These are phyloP conservation scores for Syncephalastrum contaminatum DNA, from an alignment of 371 early-diverging fungal species.

Conservation along the genomic window DNA sequence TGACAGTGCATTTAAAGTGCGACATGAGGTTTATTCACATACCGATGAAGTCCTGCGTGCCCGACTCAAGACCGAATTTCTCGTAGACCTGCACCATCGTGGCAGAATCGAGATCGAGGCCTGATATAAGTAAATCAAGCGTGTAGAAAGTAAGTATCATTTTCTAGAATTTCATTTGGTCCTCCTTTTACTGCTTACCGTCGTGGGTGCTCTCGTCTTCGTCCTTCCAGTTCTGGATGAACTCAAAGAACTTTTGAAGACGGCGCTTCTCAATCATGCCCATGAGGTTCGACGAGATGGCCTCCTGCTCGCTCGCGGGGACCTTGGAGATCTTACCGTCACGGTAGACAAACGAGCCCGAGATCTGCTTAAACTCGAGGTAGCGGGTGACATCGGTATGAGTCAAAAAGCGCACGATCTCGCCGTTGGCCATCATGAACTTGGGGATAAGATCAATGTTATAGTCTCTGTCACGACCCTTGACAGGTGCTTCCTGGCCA, in stretches of 20 bases:
- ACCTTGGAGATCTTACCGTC: slow-evolving; percentile 89
- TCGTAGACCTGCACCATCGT: slow-evolving; percentile 91
- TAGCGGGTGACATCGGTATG: slow-evolving; percentile 98
- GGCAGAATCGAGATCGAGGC: slow-evolving; percentile 71
- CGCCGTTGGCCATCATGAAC: slow-evolving; percentile 98
- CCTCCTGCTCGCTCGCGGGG: slow-evolving; percentile 91
- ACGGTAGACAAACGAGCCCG: slow-evolving; percentile 94
- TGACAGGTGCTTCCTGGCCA: slow-evolving; percentile 61
- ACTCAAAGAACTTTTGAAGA: slow-evolving; percentile 97
- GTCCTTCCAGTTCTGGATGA: slow-evolving; percentile 83
- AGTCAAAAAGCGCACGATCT: slow-evolving; percentile 82
- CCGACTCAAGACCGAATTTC: slow-evolving; percentile 90
- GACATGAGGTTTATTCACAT: neutral
- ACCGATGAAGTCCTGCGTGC: slow-evolving; percentile 96
- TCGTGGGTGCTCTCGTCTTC: slow-evolving; percentile 81
- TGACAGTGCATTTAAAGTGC: too few species aligned
- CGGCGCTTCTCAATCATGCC: slow-evolving; percentile 96
- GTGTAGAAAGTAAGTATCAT: too few species aligned
- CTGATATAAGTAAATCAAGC: slow-evolving; percentile 6
- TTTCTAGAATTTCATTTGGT: too few species aligned
- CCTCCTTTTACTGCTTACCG: slow-evolving; percentile 29
- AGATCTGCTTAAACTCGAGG: slow-evolving; percentile 96
- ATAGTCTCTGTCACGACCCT: slow-evolving; percentile 92
- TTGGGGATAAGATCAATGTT: slow-evolving; percentile 99
- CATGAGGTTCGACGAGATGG: slow-evolving; percentile 85